A percentile compares a stretch with the other conserved stretches of the same genome.
Conservation (phyloP, 305 asterid species). For the Plantago coronopus region DNA sequence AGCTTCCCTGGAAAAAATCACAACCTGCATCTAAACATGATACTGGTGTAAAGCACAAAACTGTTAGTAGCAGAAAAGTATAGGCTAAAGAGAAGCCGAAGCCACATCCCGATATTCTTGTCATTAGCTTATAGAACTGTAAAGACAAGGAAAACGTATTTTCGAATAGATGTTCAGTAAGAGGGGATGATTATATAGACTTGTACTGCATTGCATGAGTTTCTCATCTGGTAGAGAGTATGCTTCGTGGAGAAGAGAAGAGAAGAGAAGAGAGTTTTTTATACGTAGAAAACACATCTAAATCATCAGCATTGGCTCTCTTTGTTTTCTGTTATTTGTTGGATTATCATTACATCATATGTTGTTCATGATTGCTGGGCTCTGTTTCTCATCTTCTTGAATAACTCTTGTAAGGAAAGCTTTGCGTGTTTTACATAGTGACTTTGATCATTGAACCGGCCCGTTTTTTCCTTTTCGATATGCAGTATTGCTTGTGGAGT, state of each 20-base stretch:
- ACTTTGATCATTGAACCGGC: no score
- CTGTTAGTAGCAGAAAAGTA: conserved; percentile 14
- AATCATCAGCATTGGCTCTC: neutral
- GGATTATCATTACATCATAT: conserved; percentile 21
- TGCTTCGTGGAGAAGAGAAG: conserved; percentile 3
- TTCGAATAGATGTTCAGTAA: neutral
- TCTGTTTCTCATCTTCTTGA: conserved; percentile 2
- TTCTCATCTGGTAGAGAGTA: conserved; percentile 15
- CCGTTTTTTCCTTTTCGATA: no score
- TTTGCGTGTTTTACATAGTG: neutral
- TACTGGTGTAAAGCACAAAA: conserved; percentile 15
- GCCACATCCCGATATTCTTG: conserved; percentile 29
- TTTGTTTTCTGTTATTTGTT: neutral
- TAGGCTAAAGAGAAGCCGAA: conserved; percentile 4
- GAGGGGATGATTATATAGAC: neutral
- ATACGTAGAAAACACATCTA: neutral
- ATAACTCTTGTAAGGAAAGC: conserved; percentile 33
- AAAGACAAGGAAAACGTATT: conserved; percentile 3
- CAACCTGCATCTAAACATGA: conserved; percentile 35
- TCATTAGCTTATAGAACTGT: neutral
- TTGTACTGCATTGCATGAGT: neutral
- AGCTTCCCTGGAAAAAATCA: conserved; percentile 52
- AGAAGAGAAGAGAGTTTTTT: conserved; percentile 26
- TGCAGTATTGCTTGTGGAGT: no score
- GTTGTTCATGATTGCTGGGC: conserved; percentile 28